Evolutionary conservation across 148 eudicot genomes (phyloP).

Genomic region (Persicaria maculosa): DNA sequence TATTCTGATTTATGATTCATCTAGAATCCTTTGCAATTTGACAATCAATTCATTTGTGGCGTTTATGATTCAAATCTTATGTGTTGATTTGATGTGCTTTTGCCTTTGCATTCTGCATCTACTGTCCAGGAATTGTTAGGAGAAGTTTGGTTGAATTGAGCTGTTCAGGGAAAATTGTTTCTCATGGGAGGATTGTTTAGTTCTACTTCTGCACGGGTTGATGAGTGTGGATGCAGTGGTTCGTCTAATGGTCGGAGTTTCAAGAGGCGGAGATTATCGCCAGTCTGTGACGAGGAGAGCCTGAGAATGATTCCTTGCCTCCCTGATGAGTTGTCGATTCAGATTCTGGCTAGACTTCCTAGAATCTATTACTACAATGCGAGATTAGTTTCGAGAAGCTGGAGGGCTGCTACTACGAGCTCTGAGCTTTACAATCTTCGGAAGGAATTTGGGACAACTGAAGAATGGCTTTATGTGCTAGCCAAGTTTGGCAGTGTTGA

Average conservation of each 20-base stretch:
- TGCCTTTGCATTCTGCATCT: not conserved
- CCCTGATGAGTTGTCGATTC: constrained; percentile 87
- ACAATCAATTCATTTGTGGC: not conserved
- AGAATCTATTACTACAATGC: constrained; percentile 45
- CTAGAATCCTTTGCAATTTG: not conserved
- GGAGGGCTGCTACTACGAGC: constrained; percentile 63
- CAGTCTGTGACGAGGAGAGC: constrained; percentile 46
- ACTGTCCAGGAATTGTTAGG: not conserved
- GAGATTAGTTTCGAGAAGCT: constrained; percentile 65
- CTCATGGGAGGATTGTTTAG: constrained; percentile 13
- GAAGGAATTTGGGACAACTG: constrained; percentile 64
- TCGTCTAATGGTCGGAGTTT: constrained; percentile 28
- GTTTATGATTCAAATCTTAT: not conserved
- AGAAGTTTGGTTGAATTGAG: not conserved
- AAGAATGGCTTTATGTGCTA: constrained; percentile 80
- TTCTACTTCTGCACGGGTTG: constrained; percentile 14
- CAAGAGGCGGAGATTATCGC: constrained; percentile 60
- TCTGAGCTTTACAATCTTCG: constrained; percentile 63
- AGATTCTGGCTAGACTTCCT: constrained; percentile 86
- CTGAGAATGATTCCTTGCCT: constrained; percentile 72
- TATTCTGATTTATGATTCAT: not conserved
- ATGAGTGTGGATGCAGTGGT: constrained; percentile 21
- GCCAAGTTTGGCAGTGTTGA: constrained; percentile 45
- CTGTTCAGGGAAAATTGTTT: not conserved
- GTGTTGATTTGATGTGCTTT: not conserved